These are phyloP conservation scores for Uromyces viciae-fabae DNA, from an alignment of 1,284 basidiomycete genomes.

Conservation along the genomic window DNA sequence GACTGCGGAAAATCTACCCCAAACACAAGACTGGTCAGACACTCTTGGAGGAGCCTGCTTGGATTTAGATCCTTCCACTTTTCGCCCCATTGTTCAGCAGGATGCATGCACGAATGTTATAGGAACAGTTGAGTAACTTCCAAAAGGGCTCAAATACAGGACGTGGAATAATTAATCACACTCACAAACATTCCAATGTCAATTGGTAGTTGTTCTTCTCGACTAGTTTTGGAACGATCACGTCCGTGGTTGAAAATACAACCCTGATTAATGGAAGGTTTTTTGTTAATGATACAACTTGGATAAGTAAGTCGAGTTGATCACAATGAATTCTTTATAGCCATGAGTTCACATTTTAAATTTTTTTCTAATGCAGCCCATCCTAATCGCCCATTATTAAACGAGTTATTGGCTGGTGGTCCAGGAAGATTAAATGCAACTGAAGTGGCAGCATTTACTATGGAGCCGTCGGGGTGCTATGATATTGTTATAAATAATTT, in stretches of 20 bases:
- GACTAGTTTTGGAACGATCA: constrained; percentile 17
- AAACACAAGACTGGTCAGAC: constrained; percentile 32
- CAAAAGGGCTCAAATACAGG: constrained; percentile 10
- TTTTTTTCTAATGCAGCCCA: constrained; percentile 10
- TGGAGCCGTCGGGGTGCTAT: constrained; percentile 26
- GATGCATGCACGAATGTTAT: constrained; percentile 26
- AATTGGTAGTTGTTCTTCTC: constrained; percentile 18
- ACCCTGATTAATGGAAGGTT: constrained; percentile 9
- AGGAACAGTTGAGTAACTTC: constrained; percentile 1
- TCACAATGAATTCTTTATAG: neutral
- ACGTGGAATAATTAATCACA: neutral
- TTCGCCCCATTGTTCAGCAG: constrained; percentile 12
- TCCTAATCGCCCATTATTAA: constrained; percentile 15
- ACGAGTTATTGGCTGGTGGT: constrained; percentile 27
- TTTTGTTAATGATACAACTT: constrained; percentile 32
- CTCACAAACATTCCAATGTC: neutral
- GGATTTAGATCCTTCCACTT: constrained; percentile 23
- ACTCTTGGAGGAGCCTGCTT: constrained; percentile 22
- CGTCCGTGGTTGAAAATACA: neutral
- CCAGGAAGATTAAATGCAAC: constrained; percentile 22
- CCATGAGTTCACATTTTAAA: neutral
- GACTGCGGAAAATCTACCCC: constrained; percentile 7
- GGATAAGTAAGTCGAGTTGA: constrained; percentile 27
- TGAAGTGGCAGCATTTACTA: constrained; percentile 26
- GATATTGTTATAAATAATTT: constrained; percentile 54